Percentiles rank a stretch among this genome's conserved stretches.
These are phyloP conservation scores for Russula emetica DNA, from an alignment of 768 basidiomycete genomes.

Conservation along the genomic window DNA sequence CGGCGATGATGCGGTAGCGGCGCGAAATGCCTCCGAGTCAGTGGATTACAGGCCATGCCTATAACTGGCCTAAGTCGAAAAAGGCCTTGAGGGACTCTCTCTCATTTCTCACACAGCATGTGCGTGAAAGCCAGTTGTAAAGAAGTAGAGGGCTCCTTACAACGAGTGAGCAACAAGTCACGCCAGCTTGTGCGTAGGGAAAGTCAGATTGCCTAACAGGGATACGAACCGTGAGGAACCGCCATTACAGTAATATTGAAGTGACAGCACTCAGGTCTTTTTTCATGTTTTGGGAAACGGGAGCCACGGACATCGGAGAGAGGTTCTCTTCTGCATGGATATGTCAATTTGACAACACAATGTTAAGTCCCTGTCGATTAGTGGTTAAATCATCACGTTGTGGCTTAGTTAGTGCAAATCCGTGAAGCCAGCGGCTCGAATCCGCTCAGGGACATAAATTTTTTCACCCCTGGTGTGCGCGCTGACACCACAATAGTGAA, in stretches of 20 bases:
- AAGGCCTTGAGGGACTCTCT: background rate
- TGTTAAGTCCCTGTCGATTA: constrained; percentile 25
- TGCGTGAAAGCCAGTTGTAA: background rate
- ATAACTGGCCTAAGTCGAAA: background rate
- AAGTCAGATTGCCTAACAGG: background rate
- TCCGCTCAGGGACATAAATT: constrained; percentile 24
- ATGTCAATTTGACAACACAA: background rate
- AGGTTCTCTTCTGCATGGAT: background rate
- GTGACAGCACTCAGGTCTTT: background rate
- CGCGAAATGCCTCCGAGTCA: background rate
- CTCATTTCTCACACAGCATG: background rate
- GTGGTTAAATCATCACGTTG: constrained; percentile 29
- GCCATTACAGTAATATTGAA: background rate
- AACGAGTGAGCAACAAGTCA: background rate
- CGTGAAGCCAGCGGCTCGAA: constrained; percentile 28
- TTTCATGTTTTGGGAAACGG: background rate
- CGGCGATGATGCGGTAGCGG: background rate
- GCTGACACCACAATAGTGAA: too few species aligned
- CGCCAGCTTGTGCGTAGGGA: background rate
- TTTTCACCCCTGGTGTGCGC: background rate
- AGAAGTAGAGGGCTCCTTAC: background rate
- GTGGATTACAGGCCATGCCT: background rate
- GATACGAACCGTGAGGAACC: too few species aligned
- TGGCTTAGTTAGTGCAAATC: constrained; percentile 9
- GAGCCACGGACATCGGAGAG: background rate